Conservation (phyloP, 1,284 basidiomycete species). For the Rhodotorula sp. region DNA sequence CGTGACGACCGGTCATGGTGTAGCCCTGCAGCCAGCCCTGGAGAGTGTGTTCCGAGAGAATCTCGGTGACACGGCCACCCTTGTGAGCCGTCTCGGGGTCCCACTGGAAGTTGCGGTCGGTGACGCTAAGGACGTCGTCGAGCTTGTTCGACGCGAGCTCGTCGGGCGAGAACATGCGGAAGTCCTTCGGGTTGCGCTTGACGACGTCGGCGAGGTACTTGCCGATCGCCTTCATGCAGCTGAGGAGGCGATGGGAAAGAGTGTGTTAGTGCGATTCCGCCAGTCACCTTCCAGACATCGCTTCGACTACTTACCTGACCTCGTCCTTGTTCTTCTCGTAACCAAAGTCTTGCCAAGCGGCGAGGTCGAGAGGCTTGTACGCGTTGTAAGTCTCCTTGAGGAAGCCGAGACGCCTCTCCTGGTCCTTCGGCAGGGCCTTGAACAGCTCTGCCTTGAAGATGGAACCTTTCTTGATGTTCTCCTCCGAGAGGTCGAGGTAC, state of each 20-base stretch:
- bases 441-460: constrained; percentile 54
- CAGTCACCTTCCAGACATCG: too few species aligned
- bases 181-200: constrained; percentile 65
- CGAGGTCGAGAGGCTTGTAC: constrained; percentile 62
- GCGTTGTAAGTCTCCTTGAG: constrained; percentile 64
- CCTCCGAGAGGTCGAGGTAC: constrained; percentile 47
- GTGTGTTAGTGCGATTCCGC: too few species aligned
- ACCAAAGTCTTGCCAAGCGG: constrained; percentile 62
- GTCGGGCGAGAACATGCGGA: constrained; percentile 89
- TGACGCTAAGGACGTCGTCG: constrained; percentile 64
- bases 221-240: constrained; percentile 73
- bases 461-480: constrained; percentile 45
- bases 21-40: constrained; percentile 55
- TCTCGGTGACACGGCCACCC: constrained; percentile 78
- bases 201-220: constrained; percentile 54
- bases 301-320: constrained; percentile 48
- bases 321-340: constrained; percentile 60
- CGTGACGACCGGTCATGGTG: constrained; percentile 62
- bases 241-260: constrained; percentile 12
- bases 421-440: constrained; percentile 58
- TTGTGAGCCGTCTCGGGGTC: constrained; percentile 60
- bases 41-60: constrained; percentile 78
- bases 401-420: constrained; percentile 63
- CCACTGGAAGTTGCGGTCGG: constrained; percentile 71
- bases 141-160: constrained; percentile 87